Evolutionary conservation across 192 early-diverging fungal species (phyloP).

Genomic region (Backusella luteola): DNA sequence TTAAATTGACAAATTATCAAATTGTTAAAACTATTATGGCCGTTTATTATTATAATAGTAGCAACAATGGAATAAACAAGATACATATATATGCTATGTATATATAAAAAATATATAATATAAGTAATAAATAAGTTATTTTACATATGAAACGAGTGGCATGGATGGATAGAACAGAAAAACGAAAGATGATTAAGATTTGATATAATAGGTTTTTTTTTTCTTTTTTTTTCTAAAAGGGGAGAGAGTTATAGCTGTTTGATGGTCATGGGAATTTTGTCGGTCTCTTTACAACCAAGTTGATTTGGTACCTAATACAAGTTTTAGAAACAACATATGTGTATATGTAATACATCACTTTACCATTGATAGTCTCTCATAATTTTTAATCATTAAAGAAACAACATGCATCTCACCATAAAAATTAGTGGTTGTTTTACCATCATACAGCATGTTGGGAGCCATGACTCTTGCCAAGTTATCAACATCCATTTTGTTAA

Average conservation of each 20-base stretch:
- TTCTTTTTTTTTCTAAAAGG: not conserved
- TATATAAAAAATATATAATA: not conserved
- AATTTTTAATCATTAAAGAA: constrained; percentile 17
- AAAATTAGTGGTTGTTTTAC: constrained; percentile 40
- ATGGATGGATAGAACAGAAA: not conserved
- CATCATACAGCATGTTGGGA: constrained; percentile 34
- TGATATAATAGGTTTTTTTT: too few species aligned
- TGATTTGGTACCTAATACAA: not conserved
- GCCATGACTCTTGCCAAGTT: constrained; percentile 28
- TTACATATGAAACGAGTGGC: not conserved
- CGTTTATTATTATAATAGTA: not conserved
- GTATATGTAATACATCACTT: not conserved
- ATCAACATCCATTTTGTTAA: constrained; percentile 26
- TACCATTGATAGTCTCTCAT: constrained; percentile 12
- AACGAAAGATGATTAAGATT: not conserved
- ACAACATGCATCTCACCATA: constrained; percentile 17
- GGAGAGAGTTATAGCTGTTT: not conserved
- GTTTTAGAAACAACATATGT: not conserved
- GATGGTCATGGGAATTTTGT: not conserved
- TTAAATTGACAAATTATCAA: not conserved
- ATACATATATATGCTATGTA: not conserved
- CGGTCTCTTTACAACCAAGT: not conserved
- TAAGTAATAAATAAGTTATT: not conserved
- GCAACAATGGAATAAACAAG: not conserved
- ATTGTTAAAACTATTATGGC: not conserved